These are phyloP conservation scores for Apophysomyces variabilis DNA, from an alignment of 371 early-diverging fungal species.

Conservation along the genomic window DNA sequence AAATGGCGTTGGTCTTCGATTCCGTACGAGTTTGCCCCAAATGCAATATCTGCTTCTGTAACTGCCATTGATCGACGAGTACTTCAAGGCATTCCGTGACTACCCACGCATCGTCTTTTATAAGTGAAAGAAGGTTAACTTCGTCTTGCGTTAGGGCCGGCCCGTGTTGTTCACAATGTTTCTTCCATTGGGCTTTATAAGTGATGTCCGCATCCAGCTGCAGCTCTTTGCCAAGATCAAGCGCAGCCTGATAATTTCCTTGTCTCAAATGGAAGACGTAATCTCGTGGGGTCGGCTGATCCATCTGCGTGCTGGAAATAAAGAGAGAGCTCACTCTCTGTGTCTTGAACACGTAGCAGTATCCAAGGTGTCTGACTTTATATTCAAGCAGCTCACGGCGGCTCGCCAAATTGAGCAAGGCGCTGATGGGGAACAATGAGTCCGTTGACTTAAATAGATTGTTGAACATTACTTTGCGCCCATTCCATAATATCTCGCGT, in stretches of 20 bases:
- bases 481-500: too few relatives aligned
- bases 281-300: constrained; percentile 37
- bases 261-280: constrained; percentile 44
- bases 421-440: too few relatives aligned
- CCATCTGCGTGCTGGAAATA: constrained; percentile 23
- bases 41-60: constrained; percentile 51
- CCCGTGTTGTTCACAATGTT: constrained; percentile 17
- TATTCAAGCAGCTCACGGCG: not conserved
- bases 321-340: not conserved
- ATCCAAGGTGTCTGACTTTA: not conserved
- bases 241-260: constrained; percentile 67
- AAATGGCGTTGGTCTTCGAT: constrained; percentile 44
- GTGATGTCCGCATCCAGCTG: constrained; percentile 63
- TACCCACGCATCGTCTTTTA: constrained; percentile 72
- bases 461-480: too few relatives aligned
- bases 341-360: not conserved
- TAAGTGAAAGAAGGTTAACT: constrained; percentile 52
- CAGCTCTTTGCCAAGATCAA: constrained; percentile 61
- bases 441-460: too few relatives aligned
- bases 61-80: constrained; percentile 31
- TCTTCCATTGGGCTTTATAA: constrained; percentile 68
- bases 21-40: constrained; percentile 61
- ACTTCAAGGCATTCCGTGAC: constrained; percentile 54
- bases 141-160: constrained; percentile 38
- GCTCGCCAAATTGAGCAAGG: too few relatives aligned